Percentiles rank a stretch among this genome's conserved stretches.
These are phyloP conservation scores for Yamadazyma triangularis DNA, from an alignment of 1,139 yeast species.

Conservation along the genomic window DNA sequence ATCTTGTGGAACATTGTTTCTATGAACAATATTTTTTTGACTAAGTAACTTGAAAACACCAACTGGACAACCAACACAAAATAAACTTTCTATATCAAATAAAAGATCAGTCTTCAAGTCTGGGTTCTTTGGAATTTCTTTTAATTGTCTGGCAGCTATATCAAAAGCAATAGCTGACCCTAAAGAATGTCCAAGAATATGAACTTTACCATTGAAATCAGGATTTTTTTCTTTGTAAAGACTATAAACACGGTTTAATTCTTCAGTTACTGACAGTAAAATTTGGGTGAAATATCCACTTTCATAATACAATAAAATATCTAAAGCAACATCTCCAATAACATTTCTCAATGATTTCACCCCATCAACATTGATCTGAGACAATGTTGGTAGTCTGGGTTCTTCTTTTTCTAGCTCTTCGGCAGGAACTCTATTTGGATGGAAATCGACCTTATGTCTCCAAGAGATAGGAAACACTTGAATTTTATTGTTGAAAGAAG, in stretches of 20 bases:
- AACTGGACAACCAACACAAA: constrained; percentile 85
- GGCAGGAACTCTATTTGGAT: constrained; percentile 39
- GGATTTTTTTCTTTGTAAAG: constrained; percentile 65
- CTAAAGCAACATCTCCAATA: constrained; percentile 83
- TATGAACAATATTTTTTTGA: constrained; percentile 47
- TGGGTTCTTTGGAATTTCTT: constrained; percentile 16
- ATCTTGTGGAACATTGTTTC: constrained; percentile 19
- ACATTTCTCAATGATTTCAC: constrained; percentile 72
- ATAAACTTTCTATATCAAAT: constrained; percentile 71
- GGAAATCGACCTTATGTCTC: constrained; percentile 67
- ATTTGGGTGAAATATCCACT: constrained; percentile 64
- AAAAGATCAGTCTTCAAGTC: constrained; percentile 38
- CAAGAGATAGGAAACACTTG: constrained; percentile 79
- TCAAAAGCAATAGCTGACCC: constrained; percentile 88
- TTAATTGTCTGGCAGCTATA: constrained; percentile 58
- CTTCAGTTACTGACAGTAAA: constrained; percentile 58
- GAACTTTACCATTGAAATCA: constrained; percentile 70
- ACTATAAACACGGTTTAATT: constrained; percentile 66
- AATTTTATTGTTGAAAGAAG: constrained; percentile 47
- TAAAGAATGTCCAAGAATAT: constrained; percentile 84
- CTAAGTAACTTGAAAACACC: constrained; percentile 78
- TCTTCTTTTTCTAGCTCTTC: constrained; percentile 24
- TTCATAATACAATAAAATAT: constrained; percentile 80
- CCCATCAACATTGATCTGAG: constrained; percentile 77
- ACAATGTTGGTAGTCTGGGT: constrained; percentile 54